Evolutionary conservation across 257 asterid species (phyloP), one percentile per base, ranked within the genome.

Genomic region (Salvia hispanica): DNA sequence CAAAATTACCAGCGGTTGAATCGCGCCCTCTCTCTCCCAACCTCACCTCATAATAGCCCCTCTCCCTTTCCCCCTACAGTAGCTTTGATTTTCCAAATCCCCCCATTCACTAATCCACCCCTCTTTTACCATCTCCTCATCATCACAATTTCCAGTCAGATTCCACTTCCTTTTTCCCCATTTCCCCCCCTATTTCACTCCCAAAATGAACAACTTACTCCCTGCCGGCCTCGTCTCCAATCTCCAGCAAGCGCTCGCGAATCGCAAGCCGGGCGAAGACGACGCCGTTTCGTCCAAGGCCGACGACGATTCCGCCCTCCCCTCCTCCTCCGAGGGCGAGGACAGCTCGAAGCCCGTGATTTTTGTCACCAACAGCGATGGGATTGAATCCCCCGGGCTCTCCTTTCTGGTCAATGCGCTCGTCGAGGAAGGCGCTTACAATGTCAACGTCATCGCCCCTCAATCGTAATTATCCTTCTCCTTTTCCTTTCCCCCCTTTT

Each of bases 151-250:
- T 71, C 63, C 75, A 74, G 16, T 79, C 82, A 68, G 82, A 79
- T 58, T 36, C 66, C 75, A 59, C 80, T 66, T 7, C 69, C 67
- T 51, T 59, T 33, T 25, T 25, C 31, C 0, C 31, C n/a, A n/a
- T n/a, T 25, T 25, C 58, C 31, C 5, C 25, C 15, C 31, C 31
- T 25, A 25, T 70, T 68, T 69, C 74, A 44, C 70, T 57, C 71
- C 14, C 43, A 74, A 65, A 70, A 84, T 80, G 92, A 82, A 83
- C 74, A 80, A 78, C 71, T 62, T 80, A 55, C 64, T 90, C 73
- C 97, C 97, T 65, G 90, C 97, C 16, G 98, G 92, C 53, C 79
- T 92, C 12, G 96, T 92, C 18, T 82, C 92, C 62, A 92, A 92
- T 88, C 94, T 92, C 11, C 92, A 90, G 57, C 79, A 88, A 48